Percentiles rank a stretch among this genome's conserved stretches.
phyloP scores from a whole-genome alignment of 495 filamentous ascomycete species.

The Neurospora sp. region DNA sequence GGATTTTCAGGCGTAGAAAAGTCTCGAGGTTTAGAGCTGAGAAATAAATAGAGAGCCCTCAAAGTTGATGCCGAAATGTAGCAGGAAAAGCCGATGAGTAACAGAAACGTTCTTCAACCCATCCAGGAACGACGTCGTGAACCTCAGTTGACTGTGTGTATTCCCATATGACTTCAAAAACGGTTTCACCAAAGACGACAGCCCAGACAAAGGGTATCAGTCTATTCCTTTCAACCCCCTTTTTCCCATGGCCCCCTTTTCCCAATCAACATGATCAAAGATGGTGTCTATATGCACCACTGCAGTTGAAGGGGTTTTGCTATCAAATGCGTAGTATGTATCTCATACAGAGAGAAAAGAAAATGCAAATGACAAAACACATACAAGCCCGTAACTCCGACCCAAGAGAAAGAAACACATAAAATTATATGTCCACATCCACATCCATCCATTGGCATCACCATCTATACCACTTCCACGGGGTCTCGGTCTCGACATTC shows the following conservation, averaged over 20 bases:
- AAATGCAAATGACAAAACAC: neutral
- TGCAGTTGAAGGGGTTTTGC: neutral
- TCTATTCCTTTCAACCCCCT: neutral
- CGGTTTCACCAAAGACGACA: neutral
- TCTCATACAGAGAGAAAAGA: neutral
- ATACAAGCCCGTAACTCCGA: neutral
- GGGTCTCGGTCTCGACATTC: neutral
- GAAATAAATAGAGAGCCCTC: neutral
- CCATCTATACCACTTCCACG: neutral
- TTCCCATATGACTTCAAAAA: neutral
- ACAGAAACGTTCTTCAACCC: neutral
- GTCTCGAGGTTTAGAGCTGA: neutral
- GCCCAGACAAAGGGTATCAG: constrained; percentile 1
- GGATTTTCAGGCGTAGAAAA: neutral
- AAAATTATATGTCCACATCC: neutral
- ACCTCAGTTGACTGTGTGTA: neutral
- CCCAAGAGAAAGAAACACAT: neutral
- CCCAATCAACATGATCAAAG: neutral
- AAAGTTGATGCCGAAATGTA: neutral
- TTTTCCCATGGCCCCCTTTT: neutral
- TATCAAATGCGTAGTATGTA: neutral
- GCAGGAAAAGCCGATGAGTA: neutral
- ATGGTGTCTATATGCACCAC: neutral
- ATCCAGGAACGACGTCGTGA: neutral
- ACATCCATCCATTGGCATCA: neutral